Base-by-base conservation (phyloP, 495 filamentous ascomycete species). In the Annulohypoxylon bovei region DNA sequence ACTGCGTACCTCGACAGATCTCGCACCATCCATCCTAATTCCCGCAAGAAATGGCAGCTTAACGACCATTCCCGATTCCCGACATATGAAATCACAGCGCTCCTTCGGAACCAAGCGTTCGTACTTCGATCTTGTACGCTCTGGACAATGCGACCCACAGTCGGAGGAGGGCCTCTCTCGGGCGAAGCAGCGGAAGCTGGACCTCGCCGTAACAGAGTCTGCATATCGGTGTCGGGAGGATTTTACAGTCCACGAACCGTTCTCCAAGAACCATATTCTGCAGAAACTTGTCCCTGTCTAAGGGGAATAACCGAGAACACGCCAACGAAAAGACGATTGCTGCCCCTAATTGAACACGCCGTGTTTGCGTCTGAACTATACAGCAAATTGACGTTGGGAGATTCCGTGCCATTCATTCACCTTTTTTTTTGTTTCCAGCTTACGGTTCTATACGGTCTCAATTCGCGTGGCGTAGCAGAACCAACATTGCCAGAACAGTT, bases 171-270 rank as follows among this genome's bases (percentile, higher is more conserved):
- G 33, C n/a, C 27, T 35, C 28, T 20, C 49, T 0, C 54, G 33
- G 2, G n/a, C 54, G n/a, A 57, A 57, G 20, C 54, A 57, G n/a
- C 54, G 33, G 14, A 57, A 42, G 22, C 14, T 40, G 11, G 54
- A 42, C 12, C 3, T 40, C 14, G 14, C 22, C 23, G 5, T 7
- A 2, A 4, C 22, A 40, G 8, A 42, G 1, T 18, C n/a, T 14
- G 20, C 9, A 8, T 18, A 14, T 30, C 22, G 35, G 23, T 42
- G 4, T 42, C 23, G 12, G 33, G 8, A 25, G 11, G 4, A 23
- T 16, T 16, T 5, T 28, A 57, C 22, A 1, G 22, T 18, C 23
- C 5, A 57, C 32, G 4, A 27, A 1, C 14, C 54, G 22, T 40
- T 20, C 20, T n/a, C 14, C 22, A 20, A 42, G 11, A 57, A 20